Evolutionary conservation across 169 alveolate genomes (phyloP), one percentile per base, ranked within the genome.

Genomic region (Cryptosporidium muris): DNA sequence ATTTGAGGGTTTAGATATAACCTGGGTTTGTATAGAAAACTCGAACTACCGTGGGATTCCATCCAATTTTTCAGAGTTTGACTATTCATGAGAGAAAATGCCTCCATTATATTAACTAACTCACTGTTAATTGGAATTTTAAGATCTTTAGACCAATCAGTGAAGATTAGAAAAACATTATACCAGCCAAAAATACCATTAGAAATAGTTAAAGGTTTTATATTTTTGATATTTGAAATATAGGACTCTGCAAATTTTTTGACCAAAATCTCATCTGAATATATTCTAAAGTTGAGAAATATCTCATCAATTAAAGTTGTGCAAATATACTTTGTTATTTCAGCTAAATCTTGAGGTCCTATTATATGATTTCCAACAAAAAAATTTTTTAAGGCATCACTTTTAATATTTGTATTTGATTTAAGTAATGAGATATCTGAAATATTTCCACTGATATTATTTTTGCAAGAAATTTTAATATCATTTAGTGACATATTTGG

Each of bases 161-260:
- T 58, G 4, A 74, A 60, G 3, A 60, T 25, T 11, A 16, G 25
- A 1, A 54, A 14, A 58, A 58, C 25, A 40, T 25, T 45, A 14
- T 56, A 16, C 85, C 85, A 74, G 9, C 85, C 85, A 9, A 74
- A 8, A 5, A 74, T 74, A 11, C 47, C 63, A 5, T 47, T 47
- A 12, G 9, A 43, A 8, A 2, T 34, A 37, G 40, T n/a, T 60
- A n/a, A 58, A 4, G 40, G 34, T 16, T 12, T 12, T 12, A 38
- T 16, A 9, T 43, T 45, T 25, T 58, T 47, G 7, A 25, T 4
- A 58, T 60, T 60, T 2, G 40, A n/a, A 0, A 74, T 43, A 25
- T 34, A 45, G 38, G 54, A 16, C 0, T 25, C 25, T 25, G 25
- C 25, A 25, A 25, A 25, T 25, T 25, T 25, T 25, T 25, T 25